Base-by-base conservation (phyloP, 345 rosid species). In the Citropsis articulata region DNA sequence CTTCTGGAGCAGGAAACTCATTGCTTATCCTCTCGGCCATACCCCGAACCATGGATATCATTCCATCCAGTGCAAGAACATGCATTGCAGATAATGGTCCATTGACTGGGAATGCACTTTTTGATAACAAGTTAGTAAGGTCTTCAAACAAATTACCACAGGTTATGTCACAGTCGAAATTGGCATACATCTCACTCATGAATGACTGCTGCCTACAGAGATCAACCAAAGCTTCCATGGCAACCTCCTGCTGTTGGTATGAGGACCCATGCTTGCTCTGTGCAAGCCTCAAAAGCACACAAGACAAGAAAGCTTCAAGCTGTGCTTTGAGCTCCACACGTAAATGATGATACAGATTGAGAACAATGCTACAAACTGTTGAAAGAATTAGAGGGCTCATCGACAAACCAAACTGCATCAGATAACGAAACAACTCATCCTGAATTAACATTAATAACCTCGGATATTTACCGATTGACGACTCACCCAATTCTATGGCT, bases 341-440 rank as follows among this genome's bases (percentile, higher is more conserved):
- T 82, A 92, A 85, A 86, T 84, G 87, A 81, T 89, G 82, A 81
- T 92, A 92, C 60, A 92, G 89, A 75, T 89, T 90, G 73, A 90
- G 91, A 84, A 92, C 85, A 71, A 92, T 92, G 84, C 89, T 87
- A 80, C 90, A 92, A 25, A 92, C 93, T 40, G 88, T 90, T 81
- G 94, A 92, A 72, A 92, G 92, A 82, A 90, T 92, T 38, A 92
- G 84, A 27, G 97, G 94, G 79, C 93, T 91, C 94, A 83, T 88
- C 14, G 93, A 91, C 85, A 91, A 62, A 71, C 97, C 97, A 82
- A 92, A 86, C 77, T 88, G 94, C 94, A 92, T 92, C 78, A 92
- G 81, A 83, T 87, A 87, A 80, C 81, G 83, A 78, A 91, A 92
- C 73, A 92, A 74, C 73, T 92, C 97, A 65, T 85, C 94, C 82